Evolutionary conservation across 352 stramenopile species (phyloP).

Genomic region (Phytophthora macrochlamydospora): DNA sequence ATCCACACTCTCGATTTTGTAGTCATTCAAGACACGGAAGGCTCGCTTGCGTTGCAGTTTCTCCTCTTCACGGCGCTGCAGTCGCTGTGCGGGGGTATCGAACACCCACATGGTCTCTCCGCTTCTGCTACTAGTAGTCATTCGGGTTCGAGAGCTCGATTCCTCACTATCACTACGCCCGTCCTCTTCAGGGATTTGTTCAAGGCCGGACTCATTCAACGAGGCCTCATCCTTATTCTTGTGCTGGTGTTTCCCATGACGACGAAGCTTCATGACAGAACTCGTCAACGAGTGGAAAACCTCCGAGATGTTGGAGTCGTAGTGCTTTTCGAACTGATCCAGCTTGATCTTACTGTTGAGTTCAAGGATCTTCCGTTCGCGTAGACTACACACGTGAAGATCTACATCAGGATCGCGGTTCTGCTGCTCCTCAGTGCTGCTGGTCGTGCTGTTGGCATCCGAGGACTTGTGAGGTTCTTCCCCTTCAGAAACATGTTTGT

Average conservation of each 20-base stretch:
- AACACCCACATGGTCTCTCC: conserved; percentile 63
- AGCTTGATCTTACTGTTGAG: conserved; percentile 58
- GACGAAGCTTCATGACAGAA: conserved; percentile 35
- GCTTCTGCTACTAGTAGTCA: conserved; percentile 28
- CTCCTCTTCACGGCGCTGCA: conserved; percentile 56
- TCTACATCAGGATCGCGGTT: conserved; percentile 20
- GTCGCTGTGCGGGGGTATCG: conserved; percentile 54
- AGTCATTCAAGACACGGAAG: conserved; percentile 63
- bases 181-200: conserved; percentile 34
- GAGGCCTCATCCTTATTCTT: conserved; percentile 15
- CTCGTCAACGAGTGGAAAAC: conserved; percentile 56
- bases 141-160: conserved; percentile 14
- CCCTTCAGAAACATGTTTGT: conserved; percentile 8
- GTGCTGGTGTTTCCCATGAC: conserved; percentile 24
- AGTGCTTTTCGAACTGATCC: conserved; percentile 63
- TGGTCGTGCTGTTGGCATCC: conserved; percentile 25
- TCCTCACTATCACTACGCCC: conserved; percentile 21
- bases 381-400: conserved; percentile 44
- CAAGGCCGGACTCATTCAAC: conserved; percentile 5
- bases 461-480: conserved; percentile 18
- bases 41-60: conserved; percentile 52
- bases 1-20: conserved; percentile 48
- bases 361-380: conserved; percentile 62
- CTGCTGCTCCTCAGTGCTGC: conserved; percentile 18
- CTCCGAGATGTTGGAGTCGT: conserved; percentile 65